Base-by-base conservation (phyloP, 2,329 filamentous ascomycete genomes). In the Alternaria rosae region DNA sequence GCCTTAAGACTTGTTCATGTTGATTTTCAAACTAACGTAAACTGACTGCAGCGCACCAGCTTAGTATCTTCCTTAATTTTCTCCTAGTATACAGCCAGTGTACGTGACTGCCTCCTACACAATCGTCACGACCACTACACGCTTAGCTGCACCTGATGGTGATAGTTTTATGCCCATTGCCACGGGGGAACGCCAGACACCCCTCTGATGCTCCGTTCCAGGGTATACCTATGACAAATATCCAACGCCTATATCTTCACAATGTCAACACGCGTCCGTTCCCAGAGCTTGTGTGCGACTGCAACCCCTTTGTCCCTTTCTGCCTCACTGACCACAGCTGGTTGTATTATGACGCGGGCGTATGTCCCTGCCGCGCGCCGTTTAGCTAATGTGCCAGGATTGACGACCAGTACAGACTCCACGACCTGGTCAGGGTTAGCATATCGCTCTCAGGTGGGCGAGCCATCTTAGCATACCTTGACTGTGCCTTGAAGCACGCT, bases 331-430 rank as follows among this genome's bases (percentile, higher is more conserved):
- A 91, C 68, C 6, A 79, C 79, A 13, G 90, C 87, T 2, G 92
- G 89, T 66, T 92, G 86, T 7, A 98, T 81, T 20, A 88, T 88
- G 84, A 99, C 86, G 53, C 90, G 89, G 1, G 93, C 92, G 78
- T 91, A 98, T 1, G 93, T 97, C 6, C 95, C 95, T 0, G 94
- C 86, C 1, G 90, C 93, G 61, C 89, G 89, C 59, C 92, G 88
- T 81, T 97, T 97, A 15, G 93, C 95, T 32, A 97, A 82, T 52
- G 88, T 90, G 6, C 95, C 94, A 0, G 95, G 94, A 77, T 99
- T 99, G 73, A 99, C 91, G 12, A 93, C 89, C 7, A 98, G 81
- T 0, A 97, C 93, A 69, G 91, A 92, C 74, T 97, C 92, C 11
- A 98, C 89, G 43, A 97, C 93, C 93, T 97, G 69, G 15, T 38